Evolutionary conservation across 2,329 filamentous ascomycete genomes (phyloP).

Genomic region (Sporothrix luriei): DNA sequence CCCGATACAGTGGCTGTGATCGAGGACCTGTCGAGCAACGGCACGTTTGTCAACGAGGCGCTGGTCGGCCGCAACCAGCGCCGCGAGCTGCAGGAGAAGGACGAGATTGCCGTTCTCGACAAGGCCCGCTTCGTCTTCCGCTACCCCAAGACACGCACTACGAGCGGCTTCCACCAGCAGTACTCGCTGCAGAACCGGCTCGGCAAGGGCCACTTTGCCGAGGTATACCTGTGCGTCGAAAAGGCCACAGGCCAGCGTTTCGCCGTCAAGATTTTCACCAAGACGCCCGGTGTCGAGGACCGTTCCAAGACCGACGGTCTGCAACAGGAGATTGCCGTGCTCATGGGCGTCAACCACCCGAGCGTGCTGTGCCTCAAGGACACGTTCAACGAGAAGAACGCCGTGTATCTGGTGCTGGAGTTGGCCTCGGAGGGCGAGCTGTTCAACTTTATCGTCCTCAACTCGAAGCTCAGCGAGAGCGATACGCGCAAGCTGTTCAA

Average conservation of each 20-base stretch:
- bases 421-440: constrained; percentile 90
- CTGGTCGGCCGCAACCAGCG: constrained; percentile 90
- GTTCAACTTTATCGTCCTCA: constrained; percentile 92
- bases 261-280: constrained; percentile 94
- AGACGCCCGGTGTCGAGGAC: constrained; percentile 78
- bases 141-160: constrained; percentile 75
- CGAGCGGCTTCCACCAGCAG: constrained; percentile 80
- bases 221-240: constrained; percentile 88
- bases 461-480: constrained; percentile 80
- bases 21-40: constrained; percentile 93
- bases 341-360: constrained; percentile 96
- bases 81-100: constrained; percentile 82
- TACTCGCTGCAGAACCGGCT: constrained; percentile 83
- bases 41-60: constrained; percentile 92
- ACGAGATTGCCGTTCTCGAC: constrained; percentile 85
- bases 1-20: constrained; percentile 67
- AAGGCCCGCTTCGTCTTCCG: constrained; percentile 88
- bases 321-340: constrained; percentile 92
- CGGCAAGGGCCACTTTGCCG: constrained; percentile 93
- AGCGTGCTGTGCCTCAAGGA: constrained; percentile 92
- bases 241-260: constrained; percentile 78
- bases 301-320: constrained; percentile 80
- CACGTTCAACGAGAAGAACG: constrained; percentile 88
- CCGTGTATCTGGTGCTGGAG: constrained; percentile 89
- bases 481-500: constrained; percentile 85